A percentile compares a stretch with the other conserved stretches of the same genome.
These are phyloP conservation scores for Fusarium bactridioides DNA, from an alignment of 2,329 filamentous ascomycete genomes.

Conservation along the genomic window DNA sequence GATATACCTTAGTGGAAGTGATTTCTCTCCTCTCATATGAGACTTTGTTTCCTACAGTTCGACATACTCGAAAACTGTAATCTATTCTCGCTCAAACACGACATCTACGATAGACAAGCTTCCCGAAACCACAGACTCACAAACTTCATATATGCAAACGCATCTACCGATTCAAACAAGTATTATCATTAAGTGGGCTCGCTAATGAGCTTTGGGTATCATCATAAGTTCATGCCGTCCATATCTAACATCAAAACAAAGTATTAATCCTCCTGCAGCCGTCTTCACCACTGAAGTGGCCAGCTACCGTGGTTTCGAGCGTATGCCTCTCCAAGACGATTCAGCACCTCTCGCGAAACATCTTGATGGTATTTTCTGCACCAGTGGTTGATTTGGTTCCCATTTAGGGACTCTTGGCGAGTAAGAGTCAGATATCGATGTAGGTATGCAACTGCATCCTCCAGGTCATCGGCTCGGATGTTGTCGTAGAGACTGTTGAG, in stretches of 20 bases:
- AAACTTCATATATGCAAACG: slow-evolving; percentile 16
- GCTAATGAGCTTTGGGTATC: slow-evolving; percentile 24
- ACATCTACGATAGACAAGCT: not conserved
- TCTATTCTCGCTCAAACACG: not conserved
- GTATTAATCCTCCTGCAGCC: not conserved
- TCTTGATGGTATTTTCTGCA: slow-evolving; percentile 29
- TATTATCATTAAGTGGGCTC: slow-evolving; percentile 27
- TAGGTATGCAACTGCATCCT: slow-evolving; percentile 32
- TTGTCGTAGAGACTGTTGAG: slow-evolving; percentile 31
- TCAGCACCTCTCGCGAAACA: slow-evolving; percentile 14
- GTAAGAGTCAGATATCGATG: slow-evolving; percentile 13
- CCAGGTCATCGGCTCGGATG: slow-evolving; percentile 31
- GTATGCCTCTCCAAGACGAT: slow-evolving; percentile 17
- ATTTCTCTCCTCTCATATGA: not conserved
- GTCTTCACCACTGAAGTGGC: slow-evolving; percentile 19
- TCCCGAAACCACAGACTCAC: not conserved
- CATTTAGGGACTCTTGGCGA: not conserved
- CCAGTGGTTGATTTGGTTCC: slow-evolving; percentile 15
- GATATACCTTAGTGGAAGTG: not conserved
- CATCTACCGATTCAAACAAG: not conserved
- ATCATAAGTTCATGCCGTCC: slow-evolving; percentile 17
- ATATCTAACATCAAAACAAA: not conserved
- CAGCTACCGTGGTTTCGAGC: slow-evolving; percentile 9
- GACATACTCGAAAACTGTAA: not conserved
- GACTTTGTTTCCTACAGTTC: not conserved